Evolutionary conservation across 768 basidiomycete species (phyloP), one percentile per base, ranked within the genome.

Genomic region (Ephemerocybe angulata): DNA sequence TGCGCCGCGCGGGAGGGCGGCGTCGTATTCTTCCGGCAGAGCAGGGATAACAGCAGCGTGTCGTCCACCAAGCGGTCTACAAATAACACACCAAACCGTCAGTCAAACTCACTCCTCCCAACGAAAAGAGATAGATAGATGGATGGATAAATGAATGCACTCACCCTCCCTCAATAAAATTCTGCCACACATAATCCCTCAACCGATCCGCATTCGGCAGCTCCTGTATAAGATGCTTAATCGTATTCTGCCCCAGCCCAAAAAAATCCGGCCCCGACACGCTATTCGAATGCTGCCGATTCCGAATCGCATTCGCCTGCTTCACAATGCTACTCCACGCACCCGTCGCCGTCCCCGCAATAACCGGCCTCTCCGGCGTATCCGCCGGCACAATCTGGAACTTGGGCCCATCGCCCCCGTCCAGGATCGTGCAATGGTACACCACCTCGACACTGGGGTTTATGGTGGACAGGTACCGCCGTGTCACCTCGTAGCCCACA

Each of bases 191-290:
- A 65, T 93, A 93, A 71, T 90, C 86, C 60, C 82, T 77, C 54
- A 92, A 67, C 42, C 81, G 73, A 67, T 86, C 81, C 13, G 91
- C 86, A 54, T 82, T 81, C 5, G 86, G 83, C 15, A 93, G 76
- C 68, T 90, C 87, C 68, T 93, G 90, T n/a, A 93, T 90, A 33
- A 93, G 78, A 63, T 90, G 88, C 72, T 92, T 93, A 74, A 93
- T 91, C 3, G 88, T 87, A 64, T 92, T 92, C 68, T 92, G 87
- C 3, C 87, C 87, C 15, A 93, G 75, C 8, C 91, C 91, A 64
- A 90, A 93, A 68, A 92, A 92, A 70, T 93, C 90, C 13, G 90
- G 90, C 0, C 90, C 90, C 2, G 90, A 93, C 13, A 93, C 88
- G 4, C 87, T 90, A 67, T 92, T 92, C 41, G 86, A 88, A 63